phyloP scores from a whole-genome alignment of 139 green algal genomes.

The Zygnema circumcarinatum region DNA sequence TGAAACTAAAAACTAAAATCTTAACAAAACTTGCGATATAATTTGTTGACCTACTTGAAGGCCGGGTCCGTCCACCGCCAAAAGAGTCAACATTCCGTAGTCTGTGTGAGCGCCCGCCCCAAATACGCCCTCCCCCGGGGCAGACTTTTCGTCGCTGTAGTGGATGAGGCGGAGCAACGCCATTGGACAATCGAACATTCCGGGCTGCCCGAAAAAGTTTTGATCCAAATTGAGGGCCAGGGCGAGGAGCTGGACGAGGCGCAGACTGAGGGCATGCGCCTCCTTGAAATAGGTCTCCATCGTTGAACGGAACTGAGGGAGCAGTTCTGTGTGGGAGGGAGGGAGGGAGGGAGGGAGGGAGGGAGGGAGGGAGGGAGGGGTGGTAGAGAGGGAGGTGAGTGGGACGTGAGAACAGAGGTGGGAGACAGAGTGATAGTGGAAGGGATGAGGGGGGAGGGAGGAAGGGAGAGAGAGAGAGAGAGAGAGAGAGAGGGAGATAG shows the following conservation, averaged over 20 bases:
- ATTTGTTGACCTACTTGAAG: constrained; percentile 44
- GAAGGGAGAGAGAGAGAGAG: not conserved
- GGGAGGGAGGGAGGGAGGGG: not conserved
- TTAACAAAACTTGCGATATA: too few species aligned
- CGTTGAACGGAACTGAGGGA: constrained; percentile 67
- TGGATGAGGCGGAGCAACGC: constrained; percentile 84
- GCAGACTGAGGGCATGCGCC: not conserved
- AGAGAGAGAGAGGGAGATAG: not conserved
- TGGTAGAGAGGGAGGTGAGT: not conserved
- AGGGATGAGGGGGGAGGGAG: not conserved
- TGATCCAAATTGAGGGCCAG: constrained; percentile 73
- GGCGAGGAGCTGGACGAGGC: constrained; percentile 80
- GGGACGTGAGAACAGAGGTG: not conserved
- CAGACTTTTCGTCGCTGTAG: constrained; percentile 69
- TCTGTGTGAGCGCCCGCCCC: constrained; percentile 84
- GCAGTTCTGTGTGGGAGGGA: constrained; percentile 27
- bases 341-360: not conserved
- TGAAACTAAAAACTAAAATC: too few species aligned
- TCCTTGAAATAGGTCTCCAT: constrained; percentile 70
- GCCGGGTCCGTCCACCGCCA: constrained; percentile 77
- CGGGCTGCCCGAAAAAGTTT: constrained; percentile 72
- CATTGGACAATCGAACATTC: constrained; percentile 79
- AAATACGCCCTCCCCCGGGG: constrained; percentile 61
- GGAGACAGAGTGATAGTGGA: constrained; percentile 8
- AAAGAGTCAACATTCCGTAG: constrained; percentile 94